These are phyloP conservation scores for Coniochaeta sp. DNA, from an alignment of 2,329 filamentous ascomycete genomes.

Conservation along the genomic window DNA sequence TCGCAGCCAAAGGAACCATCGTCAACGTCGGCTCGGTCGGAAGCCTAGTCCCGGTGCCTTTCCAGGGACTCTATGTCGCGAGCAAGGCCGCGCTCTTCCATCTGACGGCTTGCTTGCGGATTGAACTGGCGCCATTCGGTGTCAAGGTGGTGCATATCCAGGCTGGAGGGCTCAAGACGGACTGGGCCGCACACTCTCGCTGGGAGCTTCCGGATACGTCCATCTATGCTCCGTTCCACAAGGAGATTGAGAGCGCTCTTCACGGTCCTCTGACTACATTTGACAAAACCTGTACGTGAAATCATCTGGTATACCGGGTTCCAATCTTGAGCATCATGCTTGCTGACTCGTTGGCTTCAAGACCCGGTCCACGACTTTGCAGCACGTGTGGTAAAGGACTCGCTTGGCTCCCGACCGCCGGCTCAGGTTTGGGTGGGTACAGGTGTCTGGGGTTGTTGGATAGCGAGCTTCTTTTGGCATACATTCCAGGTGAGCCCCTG, in stretches of 20 bases:
- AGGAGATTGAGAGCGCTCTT: background rate
- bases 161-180: background rate
- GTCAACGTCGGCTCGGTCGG: constrained; percentile 11
- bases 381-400: background rate
- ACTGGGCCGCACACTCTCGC: background rate
- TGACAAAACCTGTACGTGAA: background rate
- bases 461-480: background rate
- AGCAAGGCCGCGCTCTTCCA: background rate
- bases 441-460: background rate
- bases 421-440: background rate
- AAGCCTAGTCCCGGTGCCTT: background rate
- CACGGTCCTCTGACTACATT: background rate
- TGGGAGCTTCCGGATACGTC: background rate
- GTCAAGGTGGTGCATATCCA: background rate
- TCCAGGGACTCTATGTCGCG: background rate
- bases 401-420: background rate
- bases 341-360: background rate
- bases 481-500: background rate
- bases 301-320: background rate
- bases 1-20: constrained; percentile 17
- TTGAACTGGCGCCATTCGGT: background rate
- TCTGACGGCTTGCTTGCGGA: background rate
- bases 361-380: background rate
- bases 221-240: background rate
- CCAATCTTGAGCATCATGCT: background rate